A percentile compares a stretch with the other conserved stretches of the same genome.
Evolutionary conservation across 1,284 basidiomycete genomes (phyloP).

Genomic region (Cutaneotrichosporon daszewskae): DNA sequence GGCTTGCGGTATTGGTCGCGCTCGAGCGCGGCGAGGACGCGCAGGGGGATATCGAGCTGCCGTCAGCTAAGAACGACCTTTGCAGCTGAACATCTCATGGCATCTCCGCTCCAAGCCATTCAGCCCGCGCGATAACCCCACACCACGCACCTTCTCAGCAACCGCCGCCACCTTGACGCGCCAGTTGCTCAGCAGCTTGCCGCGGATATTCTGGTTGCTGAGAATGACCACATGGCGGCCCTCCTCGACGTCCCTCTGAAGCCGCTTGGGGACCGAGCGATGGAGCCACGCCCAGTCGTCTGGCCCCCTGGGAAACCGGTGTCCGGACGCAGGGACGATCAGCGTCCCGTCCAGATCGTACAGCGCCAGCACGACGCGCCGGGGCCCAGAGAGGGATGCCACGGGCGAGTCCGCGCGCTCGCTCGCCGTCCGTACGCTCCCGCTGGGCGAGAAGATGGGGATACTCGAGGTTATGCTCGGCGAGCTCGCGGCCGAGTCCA

Average conservation of each 20-base stretch:
- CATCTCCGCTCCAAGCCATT: no score
- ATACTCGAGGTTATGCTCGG: no score
- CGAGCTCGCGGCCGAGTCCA: no score
- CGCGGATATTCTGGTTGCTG: constrained; percentile 63
- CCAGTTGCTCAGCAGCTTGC: constrained; percentile 57
- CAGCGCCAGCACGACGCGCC: constrained; percentile 59
- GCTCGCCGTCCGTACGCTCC: no score
- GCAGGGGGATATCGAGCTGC: constrained; percentile 58
- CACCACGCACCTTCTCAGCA: no score
- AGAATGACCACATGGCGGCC: constrained; percentile 75
- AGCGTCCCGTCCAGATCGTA: constrained; percentile 86
- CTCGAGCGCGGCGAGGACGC: constrained; percentile 62
- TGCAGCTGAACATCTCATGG: no score
- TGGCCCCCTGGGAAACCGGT: constrained; percentile 49
- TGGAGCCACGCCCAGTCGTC: constrained; percentile 74
- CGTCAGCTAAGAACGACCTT: no score
- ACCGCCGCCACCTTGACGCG: constrained; percentile 76
- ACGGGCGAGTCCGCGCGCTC: no score
- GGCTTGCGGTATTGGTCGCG: constrained; percentile 75
- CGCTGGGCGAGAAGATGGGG: no score
- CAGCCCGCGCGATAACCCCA: no score
- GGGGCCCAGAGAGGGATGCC: no score
- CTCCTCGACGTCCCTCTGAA: constrained; percentile 57
- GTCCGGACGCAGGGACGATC: constrained; percentile 59
- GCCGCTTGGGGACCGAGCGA: constrained; percentile 56